A percentile compares a stretch with the other conserved stretches of the same genome.
Evolutionary conservation across 1,284 basidiomycete genomes (phyloP).

Genomic region (Ustilago cynodontis): DNA sequence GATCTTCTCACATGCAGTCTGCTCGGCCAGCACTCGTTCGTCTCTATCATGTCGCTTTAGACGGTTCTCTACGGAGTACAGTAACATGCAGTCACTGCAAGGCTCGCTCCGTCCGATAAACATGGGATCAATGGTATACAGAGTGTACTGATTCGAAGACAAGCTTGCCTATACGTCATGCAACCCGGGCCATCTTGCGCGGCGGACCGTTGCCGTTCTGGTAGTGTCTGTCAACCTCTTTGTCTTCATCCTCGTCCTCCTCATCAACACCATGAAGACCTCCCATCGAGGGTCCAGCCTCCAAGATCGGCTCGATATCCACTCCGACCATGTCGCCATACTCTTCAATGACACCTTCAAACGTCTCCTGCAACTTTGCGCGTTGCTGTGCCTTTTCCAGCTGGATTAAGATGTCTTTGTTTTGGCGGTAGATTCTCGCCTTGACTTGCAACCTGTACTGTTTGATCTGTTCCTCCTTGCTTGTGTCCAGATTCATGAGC

Average conservation of each 20-base stretch:
- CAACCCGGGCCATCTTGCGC: conserved; percentile 47
- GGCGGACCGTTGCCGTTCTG: conserved; percentile 33
- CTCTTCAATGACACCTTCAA: conserved; percentile 85
- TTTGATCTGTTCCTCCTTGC: conserved; percentile 75
- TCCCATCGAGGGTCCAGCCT: conserved; percentile 18
- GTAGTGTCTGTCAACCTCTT: conserved; percentile 34
- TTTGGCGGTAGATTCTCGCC: conserved; percentile 91
- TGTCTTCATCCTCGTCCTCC: conserved; percentile 24
- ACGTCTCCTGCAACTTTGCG: conserved; percentile 92
- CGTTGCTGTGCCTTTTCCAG: conserved; percentile 86
- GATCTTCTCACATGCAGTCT: neutral
- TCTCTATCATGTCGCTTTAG: too few relatives aligned
- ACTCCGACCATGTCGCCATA: conserved; percentile 81
- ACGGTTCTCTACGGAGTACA: too few relatives aligned
- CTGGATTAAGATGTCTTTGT: conserved; percentile 89
- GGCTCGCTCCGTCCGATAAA: too few relatives aligned
- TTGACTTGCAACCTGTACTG: conserved; percentile 80
- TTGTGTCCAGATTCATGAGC: conserved; percentile 78
- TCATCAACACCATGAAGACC: conserved; percentile 22
- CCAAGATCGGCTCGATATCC: conserved; percentile 59
- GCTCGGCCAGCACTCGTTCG: too few relatives aligned
- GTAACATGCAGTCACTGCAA: too few relatives aligned
- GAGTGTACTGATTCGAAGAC: neutral
- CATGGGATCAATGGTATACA: neutral
- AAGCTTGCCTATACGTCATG: conserved; percentile 6